Conservation (phyloP, 2,329 filamentous ascomycete species). For the Diatrype stigma region DNA sequence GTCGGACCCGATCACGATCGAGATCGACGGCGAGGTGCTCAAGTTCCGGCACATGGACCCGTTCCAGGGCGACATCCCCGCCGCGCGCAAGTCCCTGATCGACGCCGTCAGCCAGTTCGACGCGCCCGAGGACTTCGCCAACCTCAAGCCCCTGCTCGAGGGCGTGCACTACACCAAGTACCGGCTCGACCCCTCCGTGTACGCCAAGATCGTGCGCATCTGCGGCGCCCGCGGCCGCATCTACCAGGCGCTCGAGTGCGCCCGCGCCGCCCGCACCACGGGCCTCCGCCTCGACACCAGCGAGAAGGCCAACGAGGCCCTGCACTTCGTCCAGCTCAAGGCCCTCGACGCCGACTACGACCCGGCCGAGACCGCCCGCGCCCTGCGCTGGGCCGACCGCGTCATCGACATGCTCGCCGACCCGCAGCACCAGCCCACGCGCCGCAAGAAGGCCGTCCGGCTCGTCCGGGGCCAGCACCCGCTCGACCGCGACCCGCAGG, state of each 20-base stretch:
- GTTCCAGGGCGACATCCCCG: conserved; percentile 36
- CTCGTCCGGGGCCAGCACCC: conserved; percentile 18
- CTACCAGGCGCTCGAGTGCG: conserved; percentile 45
- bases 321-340: conserved; percentile 37
- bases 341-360: conserved; percentile 35
- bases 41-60: conserved; percentile 45
- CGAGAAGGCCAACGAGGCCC: conserved; percentile 37
- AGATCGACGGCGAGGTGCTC: conserved; percentile 53
- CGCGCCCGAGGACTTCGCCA: conserved; percentile 46
- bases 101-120: conserved; percentile 42
- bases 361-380: conserved; percentile 33
- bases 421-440: conserved; percentile 31
- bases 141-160: conserved; percentile 48
- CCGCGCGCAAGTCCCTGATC: conserved; percentile 34
- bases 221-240: conserved; percentile 38
- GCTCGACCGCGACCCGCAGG: conserved; percentile 39
- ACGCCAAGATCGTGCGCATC: conserved; percentile 36
- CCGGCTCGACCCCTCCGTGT: conserved; percentile 30
- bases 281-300: conserved; percentile 38
- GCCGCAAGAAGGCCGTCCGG: conserved; percentile 8
- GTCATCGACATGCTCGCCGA: conserved; percentile 48
- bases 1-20: conserved; percentile 52
- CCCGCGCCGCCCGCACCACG: conserved; percentile 42
- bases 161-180: conserved; percentile 42
- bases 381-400: conserved; percentile 41